These are phyloP conservation scores for Boletellus deceptivus DNA, from an alignment of 1,284 basidiomycete genomes.

Conservation along the genomic window DNA sequence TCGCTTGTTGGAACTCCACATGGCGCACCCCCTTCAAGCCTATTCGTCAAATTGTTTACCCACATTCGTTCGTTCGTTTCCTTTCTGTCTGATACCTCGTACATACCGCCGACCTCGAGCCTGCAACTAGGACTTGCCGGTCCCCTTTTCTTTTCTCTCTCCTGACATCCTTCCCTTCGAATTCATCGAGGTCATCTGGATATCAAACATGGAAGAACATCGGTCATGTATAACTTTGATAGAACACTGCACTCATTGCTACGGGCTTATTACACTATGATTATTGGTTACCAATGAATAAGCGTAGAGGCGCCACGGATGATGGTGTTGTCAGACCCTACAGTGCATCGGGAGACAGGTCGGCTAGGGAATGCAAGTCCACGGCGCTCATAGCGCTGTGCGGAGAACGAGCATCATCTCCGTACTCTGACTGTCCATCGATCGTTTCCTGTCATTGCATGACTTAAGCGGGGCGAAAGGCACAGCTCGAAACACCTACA, in stretches of 20 bases:
- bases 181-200: constrained; percentile 15
- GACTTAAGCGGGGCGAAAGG: constrained; percentile 6
- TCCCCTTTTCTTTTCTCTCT: constrained; percentile 13
- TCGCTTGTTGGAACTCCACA: constrained; percentile 8
- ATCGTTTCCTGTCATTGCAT: constrained; percentile 61
- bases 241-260: constrained; percentile 39
- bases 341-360: constrained; percentile 76
- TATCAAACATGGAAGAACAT: constrained; percentile 36
- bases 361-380: constrained; percentile 65
- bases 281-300: constrained; percentile 18
- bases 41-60: constrained; percentile 3
- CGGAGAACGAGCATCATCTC: constrained; percentile 61
- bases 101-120: constrained; percentile 11
- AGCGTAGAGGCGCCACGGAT: background rate
- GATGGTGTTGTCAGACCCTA: constrained; percentile 32
- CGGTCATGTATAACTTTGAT: constrained; percentile 36
- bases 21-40: constrained; percentile 6
- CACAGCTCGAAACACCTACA: constrained; percentile 43
- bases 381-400: constrained; percentile 59
- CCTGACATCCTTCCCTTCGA: constrained; percentile 2
- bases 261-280: constrained; percentile 30
- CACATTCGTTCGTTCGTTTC: constrained; percentile 23
- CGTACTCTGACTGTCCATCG: constrained; percentile 67
- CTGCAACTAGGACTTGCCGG: background rate
- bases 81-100: constrained; percentile 16